Percentiles rank a stretch among this genome's conserved stretches.
phyloP scores from a whole-genome alignment of 768 basidiomycete species.

The Termitomyces sp. region DNA sequence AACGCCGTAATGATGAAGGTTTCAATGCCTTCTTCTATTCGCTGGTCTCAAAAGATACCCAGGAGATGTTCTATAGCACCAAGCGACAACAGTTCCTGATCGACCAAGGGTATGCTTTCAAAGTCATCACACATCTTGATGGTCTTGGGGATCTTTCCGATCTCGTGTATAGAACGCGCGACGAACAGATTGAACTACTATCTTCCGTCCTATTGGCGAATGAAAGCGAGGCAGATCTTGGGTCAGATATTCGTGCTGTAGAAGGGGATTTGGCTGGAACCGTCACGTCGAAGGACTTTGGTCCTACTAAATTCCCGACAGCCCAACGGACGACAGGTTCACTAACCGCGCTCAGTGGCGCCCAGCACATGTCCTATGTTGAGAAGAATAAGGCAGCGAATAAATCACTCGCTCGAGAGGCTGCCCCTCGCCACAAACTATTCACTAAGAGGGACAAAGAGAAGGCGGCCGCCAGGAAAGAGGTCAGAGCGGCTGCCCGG shows the following conservation, averaged over 20 bases:
- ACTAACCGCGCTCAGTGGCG: slow-evolving; percentile 79
- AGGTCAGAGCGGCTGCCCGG: slow-evolving; percentile 23
- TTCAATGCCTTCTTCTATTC: slow-evolving; percentile 99
- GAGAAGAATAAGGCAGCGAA: slow-evolving; percentile 91
- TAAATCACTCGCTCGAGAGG: slow-evolving; percentile 61
- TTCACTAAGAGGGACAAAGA: slow-evolving; percentile 83
- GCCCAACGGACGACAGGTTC: slow-evolving; percentile 80
- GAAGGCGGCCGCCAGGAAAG: slow-evolving; percentile 48
- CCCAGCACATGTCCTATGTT: slow-evolving; percentile 87
- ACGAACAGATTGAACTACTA: slow-evolving; percentile 96
- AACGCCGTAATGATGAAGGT: slow-evolving; percentile 96
- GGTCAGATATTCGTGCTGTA: slow-evolving; percentile 75
- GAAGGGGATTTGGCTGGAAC: slow-evolving; percentile 84
- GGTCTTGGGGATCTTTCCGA: slow-evolving; percentile 83
- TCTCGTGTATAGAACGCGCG: slow-evolving; percentile 85
- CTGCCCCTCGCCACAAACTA: slow-evolving; percentile 62
- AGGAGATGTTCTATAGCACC: slow-evolving; percentile 99
- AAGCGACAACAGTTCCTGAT: slow-evolving; percentile 98
- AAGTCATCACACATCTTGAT: slow-evolving; percentile 97
- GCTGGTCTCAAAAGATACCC: slow-evolving; percentile 96
- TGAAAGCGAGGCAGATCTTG: slow-evolving; percentile 86
- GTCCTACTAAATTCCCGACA: slow-evolving; percentile 59
- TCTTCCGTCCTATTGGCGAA: slow-evolving; percentile 87
- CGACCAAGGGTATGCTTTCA: slow-evolving; percentile 99
- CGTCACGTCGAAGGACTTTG: slow-evolving; percentile 83